Evolutionary conservation across 2,329 filamentous ascomycete species (phyloP), one percentile per base, ranked within the genome.

Genomic region (Colletotrichum liriopes): DNA sequence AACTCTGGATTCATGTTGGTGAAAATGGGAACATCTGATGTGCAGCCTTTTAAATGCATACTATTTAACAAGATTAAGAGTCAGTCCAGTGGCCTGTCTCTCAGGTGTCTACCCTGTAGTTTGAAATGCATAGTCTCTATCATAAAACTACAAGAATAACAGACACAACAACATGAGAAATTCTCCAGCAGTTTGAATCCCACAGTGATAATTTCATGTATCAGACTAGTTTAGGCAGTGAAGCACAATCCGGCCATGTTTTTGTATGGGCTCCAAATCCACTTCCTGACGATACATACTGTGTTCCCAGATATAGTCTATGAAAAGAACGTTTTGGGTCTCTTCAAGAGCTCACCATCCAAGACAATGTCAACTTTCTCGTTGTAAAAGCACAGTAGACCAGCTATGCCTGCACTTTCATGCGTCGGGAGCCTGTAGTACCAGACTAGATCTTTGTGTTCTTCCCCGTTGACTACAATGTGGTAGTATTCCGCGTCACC

Each of bases 331-430:
- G 76, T 76, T 72, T 77, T 76, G 12, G 82, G 82, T n/a, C 75
- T 74, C 51, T 78, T 74, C 65, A 82, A 47, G 43, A 78, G 72
- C 65, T 80, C 77, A 1, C 90, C 90, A 72, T 90, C 88, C 7
- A 92, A 74, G 67, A 84, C 82, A n/a, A 93, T 85, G 72, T 92
- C 89, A 1, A 93, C 89, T 79, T 90, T 91, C 78, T 93, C 91
- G 73, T 93, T 92, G 74, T 92, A 93, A 72, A 93, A 93, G 76
- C 90, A 92, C 64, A 91, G 58, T 58, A 85, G 77, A 2, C 90
- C 90, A 1, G 87, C 87, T 71, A 93, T 83, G 2, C 79, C 80
- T 2, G 84, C 86, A 67, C 87, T 88, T 79, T 93, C 91, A 0
- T 83, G 76, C 0, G 86, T 89, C 3, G 91, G 90, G 14, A 85